Percentiles rank a stretch among this genome's conserved stretches.
These are phyloP conservation scores for Diplocarpon rosae DNA, from an alignment of 2,329 filamentous ascomycete species.

Conservation along the genomic window DNA sequence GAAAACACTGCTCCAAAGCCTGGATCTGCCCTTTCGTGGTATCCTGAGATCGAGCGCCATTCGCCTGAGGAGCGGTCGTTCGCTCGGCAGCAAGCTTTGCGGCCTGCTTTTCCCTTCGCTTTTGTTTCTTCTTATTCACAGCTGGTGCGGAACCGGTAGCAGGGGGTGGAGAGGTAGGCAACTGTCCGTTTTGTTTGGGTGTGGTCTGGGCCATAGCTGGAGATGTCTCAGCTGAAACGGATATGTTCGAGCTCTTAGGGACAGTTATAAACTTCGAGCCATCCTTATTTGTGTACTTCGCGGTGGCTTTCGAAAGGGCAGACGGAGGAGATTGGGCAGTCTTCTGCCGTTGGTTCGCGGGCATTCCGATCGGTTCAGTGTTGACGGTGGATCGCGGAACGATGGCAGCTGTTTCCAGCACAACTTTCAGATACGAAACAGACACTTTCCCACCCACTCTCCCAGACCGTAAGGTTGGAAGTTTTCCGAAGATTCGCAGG, in stretches of 20 bases:
- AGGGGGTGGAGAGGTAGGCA: conserved; percentile 19
- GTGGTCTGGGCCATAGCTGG: conserved; percentile 30
- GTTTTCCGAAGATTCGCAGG: conserved; percentile 15
- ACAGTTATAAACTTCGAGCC: conserved; percentile 59
- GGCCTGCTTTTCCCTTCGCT: conserved; percentile 67
- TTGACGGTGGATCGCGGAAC: conserved; percentile 11
- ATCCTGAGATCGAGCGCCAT: conserved; percentile 14
- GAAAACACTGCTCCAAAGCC: conserved; percentile 23
- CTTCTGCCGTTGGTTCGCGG: conserved; percentile 42
- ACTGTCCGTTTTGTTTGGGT: conserved; percentile 25
- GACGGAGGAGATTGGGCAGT: conserved; percentile 39
- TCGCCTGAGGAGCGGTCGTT: conserved; percentile 12
- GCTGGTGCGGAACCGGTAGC: conserved; percentile 31
- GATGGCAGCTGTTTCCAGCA: conserved; percentile 17
- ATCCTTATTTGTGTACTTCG: conserved; percentile 58
- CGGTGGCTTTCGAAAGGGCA: conserved; percentile 39
- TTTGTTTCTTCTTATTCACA: conserved; percentile 91
- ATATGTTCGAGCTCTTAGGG: conserved; percentile 39
- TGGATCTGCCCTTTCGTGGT: conserved; percentile 20
- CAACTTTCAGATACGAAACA: conserved; percentile 14
- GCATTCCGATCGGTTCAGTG: conserved; percentile 31
- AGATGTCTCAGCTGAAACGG: conserved; percentile 43
- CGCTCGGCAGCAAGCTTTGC: conserved; percentile 27
- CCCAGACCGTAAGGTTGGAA: conserved; percentile 2
- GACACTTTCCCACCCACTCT: background rate